Evolutionary conservation across 2,329 filamentous ascomycete species (phyloP), one percentile per base, ranked within the genome.

Genomic region (Calonectria hawksworthii): DNA sequence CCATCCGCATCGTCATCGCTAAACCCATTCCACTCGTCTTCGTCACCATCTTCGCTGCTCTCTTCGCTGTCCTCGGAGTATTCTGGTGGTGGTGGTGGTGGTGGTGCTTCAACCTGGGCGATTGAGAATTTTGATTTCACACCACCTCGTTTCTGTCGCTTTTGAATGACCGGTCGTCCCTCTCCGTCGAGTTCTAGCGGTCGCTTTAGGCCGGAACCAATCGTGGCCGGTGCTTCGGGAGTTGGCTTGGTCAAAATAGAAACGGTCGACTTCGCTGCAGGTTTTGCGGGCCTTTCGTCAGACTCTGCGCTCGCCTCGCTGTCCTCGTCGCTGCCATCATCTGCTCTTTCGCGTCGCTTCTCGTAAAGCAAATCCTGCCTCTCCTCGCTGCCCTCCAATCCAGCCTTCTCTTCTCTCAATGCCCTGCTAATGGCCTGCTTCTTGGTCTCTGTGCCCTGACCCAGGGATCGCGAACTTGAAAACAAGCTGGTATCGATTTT

Each of bases 401-500:
- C 94, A 13, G 92, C 93, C 79, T 90, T 87, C 72, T 90, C 88
- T 82, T 96, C 94, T 74, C 88, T 89, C 76, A 95, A 80, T 0
- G 92, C 92, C 41, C 93, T 89, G 68, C 89, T 87, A 64, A 95
- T 80, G n/a, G 88, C 90, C 83, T 96, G 93, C 72, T 90, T 91
- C 85, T 94, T 96, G 51, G 90, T 94, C 84, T 94, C 93, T 82
- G 88, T 92, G 68, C 89, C 91, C 78, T 93, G 92, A 0, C 96
- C 96, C 11, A 99, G 86, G 72, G 92, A 92, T 78, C 92, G 94
- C 68, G 94, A 94, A 83, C 95, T 98, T 73, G 92, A 90, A 75
- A 98, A 93, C 26, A 95, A 87, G 75, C 91, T 95, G 1, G 95
- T 98, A 83, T 99, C 96, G 78, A 97, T 91, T 82, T 94, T 96